A percentile compares a stretch with the other conserved stretches of the same genome.
Evolutionary conservation across 805 yeast species (phyloP).

Genomic region (Wickerhamomyces subpelliculosus): DNA sequence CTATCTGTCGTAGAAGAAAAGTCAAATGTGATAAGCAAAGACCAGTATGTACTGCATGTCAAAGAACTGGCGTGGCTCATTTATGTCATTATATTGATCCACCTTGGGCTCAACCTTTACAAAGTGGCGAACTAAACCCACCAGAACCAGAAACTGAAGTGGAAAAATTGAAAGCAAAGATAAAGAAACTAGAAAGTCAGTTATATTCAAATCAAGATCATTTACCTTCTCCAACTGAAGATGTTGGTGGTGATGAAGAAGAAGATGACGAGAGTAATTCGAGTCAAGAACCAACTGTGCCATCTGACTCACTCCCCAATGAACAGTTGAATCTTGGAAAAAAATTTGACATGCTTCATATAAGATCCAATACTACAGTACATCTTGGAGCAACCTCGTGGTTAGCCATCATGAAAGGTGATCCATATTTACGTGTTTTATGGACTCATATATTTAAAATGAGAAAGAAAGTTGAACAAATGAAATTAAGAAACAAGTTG

Average conservation of each 20-base stretch:
- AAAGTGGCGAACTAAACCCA: constrained; percentile 38
- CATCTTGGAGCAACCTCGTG: constrained; percentile 50
- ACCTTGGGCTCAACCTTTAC: constrained; percentile 47
- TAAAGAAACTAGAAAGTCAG: constrained; percentile 41
- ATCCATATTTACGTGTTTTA: constrained; percentile 44
- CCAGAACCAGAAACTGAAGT: constrained; percentile 38
- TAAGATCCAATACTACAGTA: constrained; percentile 34
- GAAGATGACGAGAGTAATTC: constrained; percentile 6
- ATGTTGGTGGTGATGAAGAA: constrained; percentile 1
- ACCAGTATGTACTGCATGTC: constrained; percentile 52
- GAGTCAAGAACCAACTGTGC: background rate
- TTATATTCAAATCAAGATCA: background rate
- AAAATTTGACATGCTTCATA: constrained; percentile 38
- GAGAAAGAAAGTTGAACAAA: constrained; percentile 28
- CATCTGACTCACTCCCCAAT: constrained; percentile 1
- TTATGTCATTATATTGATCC: constrained; percentile 53
- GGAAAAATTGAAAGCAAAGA: constrained; percentile 49
- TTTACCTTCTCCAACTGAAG: background rate
- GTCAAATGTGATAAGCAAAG: constrained; percentile 44
- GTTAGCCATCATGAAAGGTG: constrained; percentile 54
- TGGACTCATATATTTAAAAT: constrained; percentile 44
- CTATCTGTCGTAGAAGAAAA: constrained; percentile 42
- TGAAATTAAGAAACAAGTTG: constrained; percentile 10
- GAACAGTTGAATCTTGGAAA: constrained; percentile 30
- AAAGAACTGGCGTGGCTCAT: constrained; percentile 51